A percentile compares a stretch with the other conserved stretches of the same genome.
These are phyloP conservation scores for Fistulifera solaris DNA, from an alignment of 108 stramenopile genomes.

Conservation along the genomic window DNA sequence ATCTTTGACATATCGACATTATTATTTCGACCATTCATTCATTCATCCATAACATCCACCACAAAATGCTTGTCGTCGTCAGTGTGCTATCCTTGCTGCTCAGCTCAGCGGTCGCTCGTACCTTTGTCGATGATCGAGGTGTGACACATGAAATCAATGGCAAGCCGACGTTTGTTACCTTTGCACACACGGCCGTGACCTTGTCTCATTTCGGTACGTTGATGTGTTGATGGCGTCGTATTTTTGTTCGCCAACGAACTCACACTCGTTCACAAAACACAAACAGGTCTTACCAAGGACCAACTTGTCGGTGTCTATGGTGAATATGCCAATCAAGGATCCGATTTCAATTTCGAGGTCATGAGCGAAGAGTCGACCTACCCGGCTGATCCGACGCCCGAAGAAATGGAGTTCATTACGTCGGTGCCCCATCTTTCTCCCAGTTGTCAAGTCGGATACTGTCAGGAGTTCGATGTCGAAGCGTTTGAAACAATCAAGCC, in stretches of 20 bases:
- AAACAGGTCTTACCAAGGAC: not conserved
- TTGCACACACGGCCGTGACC: conserved; percentile 3
- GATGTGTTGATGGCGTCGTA: too few species aligned
- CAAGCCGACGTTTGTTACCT: conserved; percentile 8
- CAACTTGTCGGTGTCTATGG: conserved; percentile 19
- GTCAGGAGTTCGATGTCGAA: not conserved
- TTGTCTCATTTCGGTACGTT: conserved; percentile 9
- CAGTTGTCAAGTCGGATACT: not conserved
- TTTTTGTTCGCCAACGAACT: too few species aligned
- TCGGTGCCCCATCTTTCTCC: not conserved
- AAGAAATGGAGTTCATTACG: conserved; percentile 2
- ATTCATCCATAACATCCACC: too few species aligned
- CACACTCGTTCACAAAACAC: not conserved
- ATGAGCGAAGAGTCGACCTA: conserved; percentile 1
- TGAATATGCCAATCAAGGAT: conserved; percentile 3
- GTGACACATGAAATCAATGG: conserved; percentile 6
- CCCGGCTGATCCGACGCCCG: conserved; percentile 9
- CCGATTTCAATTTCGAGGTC: conserved; percentile 7
- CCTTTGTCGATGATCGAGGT: conserved; percentile 8
- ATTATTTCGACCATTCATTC: too few species aligned
- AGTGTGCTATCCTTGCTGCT: too few species aligned
- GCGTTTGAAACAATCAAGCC: not conserved
- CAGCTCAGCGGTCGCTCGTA: not conserved
- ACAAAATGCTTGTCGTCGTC: too few species aligned
- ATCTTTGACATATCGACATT: too few species aligned